Percentiles rank a stretch among this genome's conserved stretches.
Evolutionary conservation across 495 filamentous ascomycete genomes (phyloP).

Genomic region (Sordaria brevicollis): DNA sequence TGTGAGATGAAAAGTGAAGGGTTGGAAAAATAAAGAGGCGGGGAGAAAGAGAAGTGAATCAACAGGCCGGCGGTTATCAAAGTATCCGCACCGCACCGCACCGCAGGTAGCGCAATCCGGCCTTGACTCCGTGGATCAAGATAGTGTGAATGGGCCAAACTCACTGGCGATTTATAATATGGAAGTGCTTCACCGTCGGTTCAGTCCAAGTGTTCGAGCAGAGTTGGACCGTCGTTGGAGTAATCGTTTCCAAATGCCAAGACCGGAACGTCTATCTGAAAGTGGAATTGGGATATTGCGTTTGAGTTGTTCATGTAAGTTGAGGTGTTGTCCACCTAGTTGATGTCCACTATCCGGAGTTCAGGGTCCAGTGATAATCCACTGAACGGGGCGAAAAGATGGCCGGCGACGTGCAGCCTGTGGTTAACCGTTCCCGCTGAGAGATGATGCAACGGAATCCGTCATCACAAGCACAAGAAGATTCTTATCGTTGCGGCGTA

Average conservation of each 20-base stretch:
- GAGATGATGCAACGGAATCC: background rate
- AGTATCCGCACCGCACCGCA: background rate
- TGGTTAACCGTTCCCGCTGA: background rate
- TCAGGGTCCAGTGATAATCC: background rate
- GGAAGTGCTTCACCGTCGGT: background rate
- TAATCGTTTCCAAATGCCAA: background rate
- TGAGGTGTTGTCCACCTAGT: background rate
- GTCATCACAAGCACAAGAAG: constrained; percentile 2
- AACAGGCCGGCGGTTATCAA: background rate
- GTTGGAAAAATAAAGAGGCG: background rate
- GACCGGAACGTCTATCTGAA: background rate
- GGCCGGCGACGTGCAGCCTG: constrained; percentile 5
- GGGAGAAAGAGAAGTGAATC: background rate
- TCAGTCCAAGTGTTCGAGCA: background rate
- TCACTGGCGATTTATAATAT: background rate
- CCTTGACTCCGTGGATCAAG: background rate
- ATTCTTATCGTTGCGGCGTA: background rate
- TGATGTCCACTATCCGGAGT: background rate
- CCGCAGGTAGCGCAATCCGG: background rate
- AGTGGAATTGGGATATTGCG: background rate
- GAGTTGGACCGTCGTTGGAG: background rate
- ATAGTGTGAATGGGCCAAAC: background rate
- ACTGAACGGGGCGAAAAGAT: background rate
- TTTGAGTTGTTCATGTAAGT: background rate
- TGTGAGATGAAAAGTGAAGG: background rate